Base-by-base conservation (phyloP, 768 basidiomycete species). In the Lactarius vividus region DNA sequence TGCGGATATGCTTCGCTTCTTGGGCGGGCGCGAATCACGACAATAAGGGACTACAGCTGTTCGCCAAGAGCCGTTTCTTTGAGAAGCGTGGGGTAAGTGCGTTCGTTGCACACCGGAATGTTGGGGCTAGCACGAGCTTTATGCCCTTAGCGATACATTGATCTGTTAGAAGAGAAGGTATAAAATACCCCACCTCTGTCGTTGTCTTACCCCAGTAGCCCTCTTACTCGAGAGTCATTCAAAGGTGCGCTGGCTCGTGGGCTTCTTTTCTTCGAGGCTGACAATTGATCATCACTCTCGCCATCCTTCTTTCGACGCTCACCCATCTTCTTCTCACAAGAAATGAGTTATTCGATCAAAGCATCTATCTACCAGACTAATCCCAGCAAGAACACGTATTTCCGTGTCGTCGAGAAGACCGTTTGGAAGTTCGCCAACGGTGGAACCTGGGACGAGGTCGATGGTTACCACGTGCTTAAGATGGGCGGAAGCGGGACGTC, bases 401-500 rank as follows among this genome's bases (percentile, higher is more conserved):
- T 77, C 75, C 69, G 61, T 37, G 42, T 74, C 66, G 74, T 76
- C 62, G 78, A 80, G 70, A 65, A 74, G 70, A 74, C 76, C 4
- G 70, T 74, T 56, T 77, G 74, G 75, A 65, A 77, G 44, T 77
- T 70, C 62, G 77, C 72, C 60, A 75, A 74, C 64, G 74, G 74
- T 13, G 78, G 78, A 44, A 73, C 73, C 18, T 79, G 79, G 77
- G 62, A 61, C 37, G 57, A 72, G 26, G 37, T 39, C 7, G 49
- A 73, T 55, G 74, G 68, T 1, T 31, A 26, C 16, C 64, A 60
- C 58, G 72, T 71, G 23, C 75, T 81, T 66, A 74, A 44, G 57
- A 79, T 79, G 74, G 72, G 69, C 39, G 75, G 74, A 6, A 81
- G 79, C 64, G 80, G 78, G 49, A 80, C 78, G 0, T 80, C 78